Evolutionary conservation across 441 rosid species (phyloP).

Genomic region (Dalechampia spathulata): DNA sequence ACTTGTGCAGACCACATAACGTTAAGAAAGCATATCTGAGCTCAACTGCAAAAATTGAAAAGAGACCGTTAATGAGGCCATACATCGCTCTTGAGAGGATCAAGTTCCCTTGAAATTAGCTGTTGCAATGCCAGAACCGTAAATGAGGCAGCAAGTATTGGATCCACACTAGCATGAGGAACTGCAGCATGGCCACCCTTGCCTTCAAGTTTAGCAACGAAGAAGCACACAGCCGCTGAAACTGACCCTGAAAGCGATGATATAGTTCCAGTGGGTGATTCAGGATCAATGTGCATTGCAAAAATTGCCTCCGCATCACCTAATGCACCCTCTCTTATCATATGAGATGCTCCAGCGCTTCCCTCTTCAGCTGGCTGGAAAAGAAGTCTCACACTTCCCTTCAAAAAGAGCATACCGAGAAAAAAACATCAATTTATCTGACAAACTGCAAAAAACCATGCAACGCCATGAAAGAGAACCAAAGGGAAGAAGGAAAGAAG

Average conservation of each 20-base stretch:
- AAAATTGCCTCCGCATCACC: conserved; percentile 78
- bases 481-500: too few relatives aligned
- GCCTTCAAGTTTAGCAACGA: conserved; percentile 50
- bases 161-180: conserved; percentile 46
- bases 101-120: conserved; percentile 64
- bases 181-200: conserved; percentile 53
- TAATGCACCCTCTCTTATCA: conserved; percentile 79
- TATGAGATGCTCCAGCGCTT: conserved; percentile 73
- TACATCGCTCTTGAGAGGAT: conserved; percentile 64
- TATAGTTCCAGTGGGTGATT: conserved; percentile 45
- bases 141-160: conserved; percentile 58
- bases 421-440: not conserved
- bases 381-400: conserved; percentile 82
- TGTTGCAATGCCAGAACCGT: conserved; percentile 68
- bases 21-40: too few relatives aligned
- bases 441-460: too few relatives aligned
- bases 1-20: not conserved
- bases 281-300: conserved; percentile 48
- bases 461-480: too few relatives aligned
- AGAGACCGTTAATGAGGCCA: not conserved
- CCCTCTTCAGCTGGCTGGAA: conserved; percentile 96
- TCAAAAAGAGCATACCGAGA: conserved; percentile 12
- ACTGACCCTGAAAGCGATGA: conserved; percentile 47
- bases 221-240: conserved; percentile 47
- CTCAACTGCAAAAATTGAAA: conserved; percentile 7